Percentiles rank a stretch among this genome's conserved stretches.
phyloP scores from a whole-genome alignment of 2,329 filamentous ascomycete species.

The Diaporthe ilicicola region DNA sequence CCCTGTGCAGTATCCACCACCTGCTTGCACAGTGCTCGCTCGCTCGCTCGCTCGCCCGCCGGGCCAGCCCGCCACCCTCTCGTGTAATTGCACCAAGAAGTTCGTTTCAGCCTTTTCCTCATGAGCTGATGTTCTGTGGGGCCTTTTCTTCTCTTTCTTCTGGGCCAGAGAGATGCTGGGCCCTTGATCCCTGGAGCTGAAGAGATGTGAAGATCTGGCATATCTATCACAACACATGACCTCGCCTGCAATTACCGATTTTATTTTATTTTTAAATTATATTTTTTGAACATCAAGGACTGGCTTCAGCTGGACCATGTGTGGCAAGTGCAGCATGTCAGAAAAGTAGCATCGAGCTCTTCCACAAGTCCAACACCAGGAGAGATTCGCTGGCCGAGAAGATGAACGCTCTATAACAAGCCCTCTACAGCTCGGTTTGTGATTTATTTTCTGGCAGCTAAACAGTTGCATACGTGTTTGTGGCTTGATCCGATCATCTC shows the following conservation, averaged over 20 bases:
- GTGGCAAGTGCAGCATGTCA: neutral
- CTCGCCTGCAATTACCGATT: constrained; percentile 8
- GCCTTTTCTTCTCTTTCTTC: constrained; percentile 12
- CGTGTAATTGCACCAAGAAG: neutral
- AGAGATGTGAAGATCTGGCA: neutral
- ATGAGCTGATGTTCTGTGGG: constrained; percentile 29
- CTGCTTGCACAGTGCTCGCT: neutral
- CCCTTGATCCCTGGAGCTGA: constrained; percentile 1
- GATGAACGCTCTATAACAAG: too few species aligned
- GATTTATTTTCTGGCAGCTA: neutral
- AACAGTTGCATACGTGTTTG: neutral
- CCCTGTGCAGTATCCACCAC: neutral
- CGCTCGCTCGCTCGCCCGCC: neutral
- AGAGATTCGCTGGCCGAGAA: too few species aligned
- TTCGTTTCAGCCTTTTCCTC: neutral
- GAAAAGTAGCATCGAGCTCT: neutral
- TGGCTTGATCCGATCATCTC: constrained; percentile 10
- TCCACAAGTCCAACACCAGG: too few species aligned
- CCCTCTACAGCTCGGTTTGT: too few species aligned
- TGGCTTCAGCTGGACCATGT: neutral
- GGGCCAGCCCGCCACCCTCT: neutral
- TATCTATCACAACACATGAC: constrained; percentile 13
- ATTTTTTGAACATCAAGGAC: neutral
- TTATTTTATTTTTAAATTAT: too few species aligned
- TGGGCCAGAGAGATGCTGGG: neutral